These are phyloP conservation scores for Spirogloea muscicola DNA, from an alignment of 139 green algal genomes.

Conservation along the genomic window DNA sequence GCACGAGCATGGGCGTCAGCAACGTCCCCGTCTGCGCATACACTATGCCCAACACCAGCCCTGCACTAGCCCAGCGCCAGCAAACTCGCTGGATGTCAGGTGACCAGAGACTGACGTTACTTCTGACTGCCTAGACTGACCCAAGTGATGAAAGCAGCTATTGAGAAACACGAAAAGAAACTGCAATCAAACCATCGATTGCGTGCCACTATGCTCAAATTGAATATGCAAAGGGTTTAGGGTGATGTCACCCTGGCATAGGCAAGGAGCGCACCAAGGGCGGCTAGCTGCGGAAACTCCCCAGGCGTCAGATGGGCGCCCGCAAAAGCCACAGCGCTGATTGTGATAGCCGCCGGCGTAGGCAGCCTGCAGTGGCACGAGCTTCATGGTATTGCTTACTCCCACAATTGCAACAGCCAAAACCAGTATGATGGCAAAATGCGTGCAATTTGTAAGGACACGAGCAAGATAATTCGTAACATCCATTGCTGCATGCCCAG, in stretches of 20 bases:
- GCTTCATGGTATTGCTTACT: neutral
- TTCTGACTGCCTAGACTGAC: neutral
- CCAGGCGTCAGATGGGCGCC: conserved; percentile 49
- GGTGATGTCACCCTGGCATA: no score
- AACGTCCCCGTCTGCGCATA: conserved; percentile 54
- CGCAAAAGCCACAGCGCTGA: conserved; percentile 42
- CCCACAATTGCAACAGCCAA: no score
- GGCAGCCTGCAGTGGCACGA: conserved; percentile 40
- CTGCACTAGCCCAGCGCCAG: no score
- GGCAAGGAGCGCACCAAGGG: no score
- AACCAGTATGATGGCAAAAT: no score
- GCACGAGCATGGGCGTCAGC: conserved; percentile 53
- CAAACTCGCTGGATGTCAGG: neutral
- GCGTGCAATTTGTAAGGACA: no score
- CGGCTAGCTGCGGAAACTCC: conserved; percentile 50
- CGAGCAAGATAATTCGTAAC: no score
- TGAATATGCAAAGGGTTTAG: no score
- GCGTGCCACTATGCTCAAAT: no score
- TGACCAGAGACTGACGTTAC: neutral
- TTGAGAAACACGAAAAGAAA: no score
- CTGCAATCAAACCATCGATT: no score
- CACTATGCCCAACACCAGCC: conserved; percentile 50
- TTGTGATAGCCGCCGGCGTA: conserved; percentile 25
- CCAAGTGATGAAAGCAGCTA: neutral
- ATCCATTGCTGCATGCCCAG: no score